Base-by-base conservation (phyloP, 2,329 filamentous ascomycete species). In the Beauveria australis region DNA sequence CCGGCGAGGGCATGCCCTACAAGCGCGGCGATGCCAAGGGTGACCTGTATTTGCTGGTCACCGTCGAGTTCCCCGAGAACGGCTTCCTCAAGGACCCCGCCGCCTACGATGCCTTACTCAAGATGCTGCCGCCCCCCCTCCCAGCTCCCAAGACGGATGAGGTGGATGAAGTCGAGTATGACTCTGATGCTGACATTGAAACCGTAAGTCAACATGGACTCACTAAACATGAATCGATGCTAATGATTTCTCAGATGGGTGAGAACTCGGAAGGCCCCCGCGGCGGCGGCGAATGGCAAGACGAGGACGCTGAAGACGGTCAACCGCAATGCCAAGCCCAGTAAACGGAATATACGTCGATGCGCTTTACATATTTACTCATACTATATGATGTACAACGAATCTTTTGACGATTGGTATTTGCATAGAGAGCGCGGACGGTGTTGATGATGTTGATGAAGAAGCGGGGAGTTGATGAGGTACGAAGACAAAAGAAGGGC, bases 1-100 rank as follows among this genome's bases (percentile, higher is more conserved):
- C 81, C 2, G 92, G 91, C 28, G 94, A 99, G 77, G 94, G 94
- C 63, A 99, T 99, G 94, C 94, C 94, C 2, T 75, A 87, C 67
- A 97, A 97, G 81, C 86, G 87, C 61, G 90, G 88, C 64, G 94
- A 99, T 44, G 70, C 78, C 5, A 91, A 86, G 71, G 94, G 94
- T 48, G 92, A 97, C 69, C 78, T 99, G 19, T 99, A 93, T 74
- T 80, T 99, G 47, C 78, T 89, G 43, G 87, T 97, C 65, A 87
- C 94, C 68, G 83, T 99, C 64, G 83, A 91, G 59, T 97, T 97
- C 78, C 94, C 94, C 2, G 86, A 92, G 67, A 86, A 93, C 67
- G 89, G 86, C 28, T 97, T 92, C 91, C 78, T 92, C 61, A 79
- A 83, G 65, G 82, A 89, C 61, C 84, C 91, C n/a, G 82, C 83